phyloP scores from a whole-genome alignment of 2,329 filamentous ascomycete species.

The Alternaria atra region DNA sequence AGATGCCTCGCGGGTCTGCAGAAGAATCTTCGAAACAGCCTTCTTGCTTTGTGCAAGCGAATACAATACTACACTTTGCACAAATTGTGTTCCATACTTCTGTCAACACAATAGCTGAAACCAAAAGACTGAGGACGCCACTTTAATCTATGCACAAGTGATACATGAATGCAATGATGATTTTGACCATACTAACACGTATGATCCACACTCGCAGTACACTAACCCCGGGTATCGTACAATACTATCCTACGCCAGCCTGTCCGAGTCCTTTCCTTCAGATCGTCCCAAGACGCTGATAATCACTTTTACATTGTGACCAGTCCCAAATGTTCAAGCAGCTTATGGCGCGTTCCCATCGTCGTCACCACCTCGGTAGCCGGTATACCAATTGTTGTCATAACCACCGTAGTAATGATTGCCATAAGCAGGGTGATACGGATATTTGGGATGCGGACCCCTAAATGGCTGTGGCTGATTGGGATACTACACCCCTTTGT shows the following conservation, averaged over 20 bases:
- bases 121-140: neutral
- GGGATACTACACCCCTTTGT: neutral
- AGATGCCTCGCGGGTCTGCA: slow-evolving; percentile 19
- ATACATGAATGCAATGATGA: neutral
- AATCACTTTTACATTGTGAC: neutral
- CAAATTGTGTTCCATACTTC: neutral
- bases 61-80: neutral
- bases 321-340: neutral
- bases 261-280: neutral
- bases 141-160: neutral
- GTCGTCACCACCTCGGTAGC: neutral
- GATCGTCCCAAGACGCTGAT: neutral
- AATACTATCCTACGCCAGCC: slow-evolving; percentile 1
- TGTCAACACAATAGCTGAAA: neutral
- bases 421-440: neutral
- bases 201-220: neutral
- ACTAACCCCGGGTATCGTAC: slow-evolving; percentile 5
- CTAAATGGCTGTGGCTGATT: neutral
- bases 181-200: neutral
- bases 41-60: neutral
- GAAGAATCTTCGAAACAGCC: neutral
- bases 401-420: neutral
- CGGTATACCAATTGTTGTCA: neutral
- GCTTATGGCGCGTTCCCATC: neutral
- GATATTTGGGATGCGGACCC: neutral